Conservation (phyloP, 768 basidiomycete species). For the Tulasnella sp. region DNA sequence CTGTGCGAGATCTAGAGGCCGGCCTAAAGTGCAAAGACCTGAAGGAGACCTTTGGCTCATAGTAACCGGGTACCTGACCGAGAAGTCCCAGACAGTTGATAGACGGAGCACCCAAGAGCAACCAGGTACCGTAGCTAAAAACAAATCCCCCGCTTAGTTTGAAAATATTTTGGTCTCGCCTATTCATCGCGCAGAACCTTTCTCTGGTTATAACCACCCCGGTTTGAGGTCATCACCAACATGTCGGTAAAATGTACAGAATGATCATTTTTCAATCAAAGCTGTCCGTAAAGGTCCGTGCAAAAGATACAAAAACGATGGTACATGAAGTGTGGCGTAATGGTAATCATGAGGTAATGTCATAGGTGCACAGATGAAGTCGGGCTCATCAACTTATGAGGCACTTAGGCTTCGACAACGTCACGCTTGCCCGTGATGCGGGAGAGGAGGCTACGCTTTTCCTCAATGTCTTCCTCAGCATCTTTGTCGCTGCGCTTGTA, state of each 20-base stretch:
- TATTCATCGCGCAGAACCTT: no score
- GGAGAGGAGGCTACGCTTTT: neutral
- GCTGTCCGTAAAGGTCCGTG: neutral
- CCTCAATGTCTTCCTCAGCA: neutral
- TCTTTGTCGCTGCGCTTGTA: neutral
- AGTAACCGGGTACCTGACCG: conserved; percentile 13
- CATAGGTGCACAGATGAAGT: neutral
- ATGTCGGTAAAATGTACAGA: no score
- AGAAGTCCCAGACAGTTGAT: neutral
- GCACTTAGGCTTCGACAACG: neutral
- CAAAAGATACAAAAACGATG: neutral
- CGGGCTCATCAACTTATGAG: no score
- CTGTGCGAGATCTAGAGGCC: no score
- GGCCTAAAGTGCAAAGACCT: conserved; percentile 36
- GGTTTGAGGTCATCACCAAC: no score
- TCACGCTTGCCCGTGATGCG: neutral
- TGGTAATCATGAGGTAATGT: neutral
- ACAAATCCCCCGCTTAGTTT: neutral
- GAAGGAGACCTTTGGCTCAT: conserved; percentile 59
- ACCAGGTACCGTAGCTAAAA: neutral
- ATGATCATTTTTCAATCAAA: no score
- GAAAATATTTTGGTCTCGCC: neutral
- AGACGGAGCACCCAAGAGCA: neutral
- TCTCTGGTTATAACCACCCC: no score
- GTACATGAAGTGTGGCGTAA: neutral